Conservation (phyloP, 2,329 filamentous ascomycete genomes). For the Colletotrichum caudatum region DNA sequence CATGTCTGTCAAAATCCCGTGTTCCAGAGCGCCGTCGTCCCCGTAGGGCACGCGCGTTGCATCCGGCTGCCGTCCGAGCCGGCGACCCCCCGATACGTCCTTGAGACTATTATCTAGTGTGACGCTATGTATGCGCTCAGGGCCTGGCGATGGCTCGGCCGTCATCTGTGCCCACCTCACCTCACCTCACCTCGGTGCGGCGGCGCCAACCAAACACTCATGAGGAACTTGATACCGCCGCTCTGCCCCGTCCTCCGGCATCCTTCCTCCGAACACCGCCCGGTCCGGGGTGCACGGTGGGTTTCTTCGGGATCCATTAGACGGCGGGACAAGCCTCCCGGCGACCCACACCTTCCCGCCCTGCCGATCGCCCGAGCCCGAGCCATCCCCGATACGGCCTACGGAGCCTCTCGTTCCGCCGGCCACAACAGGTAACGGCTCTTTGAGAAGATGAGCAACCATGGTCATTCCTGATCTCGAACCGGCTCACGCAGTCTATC, state of each 20-base stretch:
- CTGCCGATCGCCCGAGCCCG: neutral
- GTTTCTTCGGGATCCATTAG: conserved; percentile 8
- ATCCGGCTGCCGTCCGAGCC: neutral
- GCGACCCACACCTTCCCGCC: conserved; percentile 27
- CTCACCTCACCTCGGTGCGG: too few species aligned
- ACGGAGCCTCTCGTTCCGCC: conserved; percentile 34
- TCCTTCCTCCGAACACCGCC: conserved; percentile 2
- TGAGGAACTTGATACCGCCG: neutral
- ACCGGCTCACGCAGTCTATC: neutral
- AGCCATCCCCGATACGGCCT: conserved; percentile 12
- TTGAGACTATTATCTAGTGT: too few species aligned
- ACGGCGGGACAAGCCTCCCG: conserved; percentile 4
- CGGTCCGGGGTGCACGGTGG: conserved; percentile 8
- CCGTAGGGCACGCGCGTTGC: conserved; percentile 4
- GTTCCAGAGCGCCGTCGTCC: neutral
- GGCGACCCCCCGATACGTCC: neutral
- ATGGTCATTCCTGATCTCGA: neutral
- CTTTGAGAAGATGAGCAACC: neutral
- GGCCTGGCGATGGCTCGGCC: neutral
- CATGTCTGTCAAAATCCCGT: neutral
- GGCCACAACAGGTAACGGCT: neutral
- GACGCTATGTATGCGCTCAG: neutral
- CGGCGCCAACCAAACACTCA: neutral
- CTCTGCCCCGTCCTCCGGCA: conserved; percentile 8
- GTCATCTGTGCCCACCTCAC: too few species aligned